A percentile compares a stretch with the other conserved stretches of the same genome.
Conservation (phyloP, 441 rosid species). For the Syzygium malaccense region DNA sequence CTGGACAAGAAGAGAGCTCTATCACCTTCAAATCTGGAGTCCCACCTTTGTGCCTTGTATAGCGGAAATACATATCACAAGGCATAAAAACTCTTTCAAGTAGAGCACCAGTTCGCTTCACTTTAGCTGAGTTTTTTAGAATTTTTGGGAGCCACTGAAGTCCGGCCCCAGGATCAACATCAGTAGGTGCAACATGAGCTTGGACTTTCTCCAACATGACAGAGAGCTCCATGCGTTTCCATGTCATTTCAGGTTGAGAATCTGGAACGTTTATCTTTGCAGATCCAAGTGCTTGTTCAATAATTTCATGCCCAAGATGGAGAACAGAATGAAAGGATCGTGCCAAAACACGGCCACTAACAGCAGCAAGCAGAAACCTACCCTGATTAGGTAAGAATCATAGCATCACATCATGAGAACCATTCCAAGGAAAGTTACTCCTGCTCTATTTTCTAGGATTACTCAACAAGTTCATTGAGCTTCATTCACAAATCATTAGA, state of each 20-base stretch:
- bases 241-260: slow-evolving; percentile 77
- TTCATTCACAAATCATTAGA: background rate
- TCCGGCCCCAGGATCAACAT: slow-evolving; percentile 99
- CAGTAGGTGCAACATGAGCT: slow-evolving; percentile 99
- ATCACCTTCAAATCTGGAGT: slow-evolving; percentile 91
- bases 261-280: slow-evolving; percentile 58
- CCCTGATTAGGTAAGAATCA: slow-evolving; percentile 47
- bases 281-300: slow-evolving; percentile 66
- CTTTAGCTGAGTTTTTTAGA: slow-evolving; percentile 76
- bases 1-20: background rate
- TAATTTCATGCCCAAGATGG: slow-evolving; percentile 70
- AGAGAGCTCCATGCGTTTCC: slow-evolving; percentile 88
- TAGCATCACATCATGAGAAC: background rate
- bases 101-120: slow-evolving; percentile 93
- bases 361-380: slow-evolving; percentile 96
- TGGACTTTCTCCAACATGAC: slow-evolving; percentile 98
- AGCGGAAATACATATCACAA: slow-evolving; percentile 94
- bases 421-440: background rate
- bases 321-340: slow-evolving; percentile 87
- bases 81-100: slow-evolving; percentile 99
- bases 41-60: slow-evolving; percentile 94
- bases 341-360: slow-evolving; percentile 92
- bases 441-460: background rate
- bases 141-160: slow-evolving; percentile 97
- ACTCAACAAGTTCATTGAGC: background rate